Base-by-base conservation (phyloP, 1,284 basidiomycete genomes). In the Sanghuangporus weigelae region DNA sequence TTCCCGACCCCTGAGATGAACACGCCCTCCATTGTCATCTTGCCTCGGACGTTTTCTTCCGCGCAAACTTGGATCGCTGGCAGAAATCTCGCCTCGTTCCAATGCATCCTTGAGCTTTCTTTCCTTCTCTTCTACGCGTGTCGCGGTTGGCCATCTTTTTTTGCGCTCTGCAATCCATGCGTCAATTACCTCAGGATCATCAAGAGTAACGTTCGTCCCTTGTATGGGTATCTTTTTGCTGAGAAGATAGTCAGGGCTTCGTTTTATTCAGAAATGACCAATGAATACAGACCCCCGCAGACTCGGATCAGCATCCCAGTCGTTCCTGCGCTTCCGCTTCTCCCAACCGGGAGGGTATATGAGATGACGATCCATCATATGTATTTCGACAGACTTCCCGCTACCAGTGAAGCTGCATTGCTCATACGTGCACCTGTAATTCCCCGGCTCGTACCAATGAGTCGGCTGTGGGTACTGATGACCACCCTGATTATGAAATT, bases 281-380 rank as follows among this genome's bases (percentile, higher is more conserved):
- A 3, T 48, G 12, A 23, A 39, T 51, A 71, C 74, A 64, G 68
- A 89, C 90, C 88, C 87, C 7, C 54, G 56, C 63, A 90, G 76
- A 74, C 84, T 87, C 19, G 86, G 89, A 73, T 90, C 89, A 4
- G 88, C 83, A 71, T 93, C 90, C 85, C 89, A 90, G 55, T 86
- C 86, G 7, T 73, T 67, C 65, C 77, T 81, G 67, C 81, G 82
- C 70, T 82, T 84, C 66, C 79, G 80, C 63, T 86, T 82, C 58
- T 90, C 81, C 84, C 90, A 91, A 21, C 85, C 89, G 50, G 83
- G 81, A 16, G 90, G 90, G 69, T 87, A 95, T 57, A 95, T 87
- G 57, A 96, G 78, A 74, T 96, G 95, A 21, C 93, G 80, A 72
- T 96, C 95, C 85, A 94, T 95, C 83, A 89, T 92, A 72, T 96